Evolutionary conservation across 2,329 filamentous ascomycete genomes (phyloP).

Genomic region (Pyricularia sp.): DNA sequence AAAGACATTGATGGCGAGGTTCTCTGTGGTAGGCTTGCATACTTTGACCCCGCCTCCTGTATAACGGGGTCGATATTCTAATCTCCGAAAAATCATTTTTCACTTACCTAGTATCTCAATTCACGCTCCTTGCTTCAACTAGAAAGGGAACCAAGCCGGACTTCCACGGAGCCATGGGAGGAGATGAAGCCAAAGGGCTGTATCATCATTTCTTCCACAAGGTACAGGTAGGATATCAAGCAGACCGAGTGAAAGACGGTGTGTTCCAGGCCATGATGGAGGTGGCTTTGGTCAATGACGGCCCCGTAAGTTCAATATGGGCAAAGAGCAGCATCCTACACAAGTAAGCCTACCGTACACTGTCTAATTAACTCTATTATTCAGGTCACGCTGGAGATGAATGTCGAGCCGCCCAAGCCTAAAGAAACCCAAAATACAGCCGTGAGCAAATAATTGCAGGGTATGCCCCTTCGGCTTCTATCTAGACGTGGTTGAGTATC

Average conservation of each 20-base stretch:
- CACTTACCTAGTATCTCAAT: constrained; percentile 69
- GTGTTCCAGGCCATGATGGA: constrained; percentile 99
- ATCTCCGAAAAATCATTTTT: background rate
- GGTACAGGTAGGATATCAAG: constrained; percentile 60
- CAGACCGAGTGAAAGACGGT: constrained; percentile 82
- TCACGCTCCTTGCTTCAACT: constrained; percentile 85
- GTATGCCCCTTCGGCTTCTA: background rate
- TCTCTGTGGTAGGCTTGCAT: constrained; percentile 64
- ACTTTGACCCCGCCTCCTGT: background rate
- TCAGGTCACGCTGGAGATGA: constrained; percentile 30
- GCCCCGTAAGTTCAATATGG: constrained; percentile 40
- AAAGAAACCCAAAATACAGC: background rate
- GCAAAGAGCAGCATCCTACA: background rate
- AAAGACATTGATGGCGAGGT: constrained; percentile 84
- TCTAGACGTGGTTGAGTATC: background rate
- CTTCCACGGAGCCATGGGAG: constrained; percentile 80
- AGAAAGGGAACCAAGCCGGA: constrained; percentile 94
- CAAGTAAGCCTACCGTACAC: background rate
- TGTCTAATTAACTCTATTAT: constrained; percentile 9
- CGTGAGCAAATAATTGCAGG: background rate
- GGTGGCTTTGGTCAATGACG: constrained; percentile 83
- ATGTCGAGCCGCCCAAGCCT: constrained; percentile 12
- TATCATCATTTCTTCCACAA: constrained; percentile 79
- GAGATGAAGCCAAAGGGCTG: constrained; percentile 67
- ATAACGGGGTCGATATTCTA: background rate